Evolutionary conservation across 2,329 filamentous ascomycete species (phyloP).

Genomic region (Hyphodiscus sp.): DNA sequence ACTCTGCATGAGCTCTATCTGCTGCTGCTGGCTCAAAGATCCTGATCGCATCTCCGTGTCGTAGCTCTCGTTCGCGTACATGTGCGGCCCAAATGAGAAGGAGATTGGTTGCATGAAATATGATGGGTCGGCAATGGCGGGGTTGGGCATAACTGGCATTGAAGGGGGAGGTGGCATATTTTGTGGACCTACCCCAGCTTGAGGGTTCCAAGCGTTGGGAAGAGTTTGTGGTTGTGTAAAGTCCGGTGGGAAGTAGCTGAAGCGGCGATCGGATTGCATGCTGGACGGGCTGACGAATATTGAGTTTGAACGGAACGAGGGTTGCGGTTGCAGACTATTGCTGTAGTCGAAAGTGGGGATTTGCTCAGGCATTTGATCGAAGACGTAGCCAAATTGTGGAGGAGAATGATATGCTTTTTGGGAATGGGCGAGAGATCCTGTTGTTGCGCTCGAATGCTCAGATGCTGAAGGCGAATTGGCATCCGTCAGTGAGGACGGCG

Average conservation of each 20-base stretch:
- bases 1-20: constrained; percentile 74
- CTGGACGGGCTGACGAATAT: constrained; percentile 56
- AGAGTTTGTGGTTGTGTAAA: constrained; percentile 25
- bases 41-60: constrained; percentile 49
- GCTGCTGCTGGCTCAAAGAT: constrained; percentile 72
- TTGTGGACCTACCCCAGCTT: constrained; percentile 6
- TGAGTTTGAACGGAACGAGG: constrained; percentile 60
- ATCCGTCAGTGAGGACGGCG: constrained; percentile 34
- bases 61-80: constrained; percentile 36
- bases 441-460: constrained; percentile 34
- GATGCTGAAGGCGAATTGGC: constrained; percentile 42
- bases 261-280: constrained; percentile 47
- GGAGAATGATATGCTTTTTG: constrained; percentile 31
- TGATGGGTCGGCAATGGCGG: constrained; percentile 18
- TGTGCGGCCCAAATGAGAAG: constrained; percentile 23
- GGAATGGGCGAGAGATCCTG: constrained; percentile 33
- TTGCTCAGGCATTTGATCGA: constrained; percentile 49
- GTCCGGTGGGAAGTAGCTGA: constrained; percentile 60
- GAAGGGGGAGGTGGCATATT: constrained; percentile 10
- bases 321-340: constrained; percentile 16
- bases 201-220: constrained; percentile 26
- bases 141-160: constrained; percentile 9
- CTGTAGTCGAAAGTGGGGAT: constrained; percentile 21
- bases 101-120: constrained; percentile 27
- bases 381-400: constrained; percentile 53